Evolutionary conservation across 1,139 yeast genomes (phyloP).

Genomic region (Sugiyamaella novakii): DNA sequence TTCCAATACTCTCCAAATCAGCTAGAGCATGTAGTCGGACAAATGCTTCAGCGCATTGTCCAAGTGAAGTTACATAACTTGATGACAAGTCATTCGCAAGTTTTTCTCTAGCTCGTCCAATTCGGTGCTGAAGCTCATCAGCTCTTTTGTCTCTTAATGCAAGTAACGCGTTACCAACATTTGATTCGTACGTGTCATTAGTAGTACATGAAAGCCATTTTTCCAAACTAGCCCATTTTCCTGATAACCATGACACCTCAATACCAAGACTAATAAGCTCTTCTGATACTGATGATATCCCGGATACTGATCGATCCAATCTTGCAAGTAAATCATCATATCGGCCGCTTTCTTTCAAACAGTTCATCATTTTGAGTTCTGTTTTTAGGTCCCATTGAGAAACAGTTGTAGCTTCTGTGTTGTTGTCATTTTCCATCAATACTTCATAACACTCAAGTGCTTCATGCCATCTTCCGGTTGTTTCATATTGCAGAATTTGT

Average conservation of each 20-base stretch:
- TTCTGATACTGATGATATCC: constrained; percentile 24
- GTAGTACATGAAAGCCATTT: constrained; percentile 53
- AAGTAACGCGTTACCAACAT: constrained; percentile 63
- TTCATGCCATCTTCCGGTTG: constrained; percentile 82
- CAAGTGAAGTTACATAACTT: constrained; percentile 62
- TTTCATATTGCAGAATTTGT: constrained; percentile 77
- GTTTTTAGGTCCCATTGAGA: constrained; percentile 40
- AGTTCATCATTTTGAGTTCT: constrained; percentile 50
- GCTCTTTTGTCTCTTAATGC: constrained; percentile 45
- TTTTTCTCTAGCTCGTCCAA: constrained; percentile 55
- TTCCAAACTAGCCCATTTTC: constrained; percentile 54
- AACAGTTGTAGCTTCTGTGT: constrained; percentile 29
- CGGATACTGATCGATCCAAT: constrained; percentile 22
- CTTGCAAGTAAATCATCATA: constrained; percentile 51
- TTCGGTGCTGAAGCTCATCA: constrained; percentile 43
- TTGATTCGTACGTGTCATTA: constrained; percentile 54
- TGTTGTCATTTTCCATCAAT: constrained; percentile 48
- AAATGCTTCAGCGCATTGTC: constrained; percentile 58
- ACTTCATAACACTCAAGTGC: constrained; percentile 87
- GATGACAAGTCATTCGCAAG: constrained; percentile 66
- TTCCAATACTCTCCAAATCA: constrained; percentile 53
- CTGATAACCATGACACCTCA: constrained; percentile 71
- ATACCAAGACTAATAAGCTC: constrained; percentile 58
- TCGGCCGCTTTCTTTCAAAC: constrained; percentile 60
- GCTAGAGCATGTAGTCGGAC: constrained; percentile 70